These are phyloP conservation scores for Waltergamsia citrina DNA, from an alignment of 2,329 filamentous ascomycete species.

Conservation along the genomic window DNA sequence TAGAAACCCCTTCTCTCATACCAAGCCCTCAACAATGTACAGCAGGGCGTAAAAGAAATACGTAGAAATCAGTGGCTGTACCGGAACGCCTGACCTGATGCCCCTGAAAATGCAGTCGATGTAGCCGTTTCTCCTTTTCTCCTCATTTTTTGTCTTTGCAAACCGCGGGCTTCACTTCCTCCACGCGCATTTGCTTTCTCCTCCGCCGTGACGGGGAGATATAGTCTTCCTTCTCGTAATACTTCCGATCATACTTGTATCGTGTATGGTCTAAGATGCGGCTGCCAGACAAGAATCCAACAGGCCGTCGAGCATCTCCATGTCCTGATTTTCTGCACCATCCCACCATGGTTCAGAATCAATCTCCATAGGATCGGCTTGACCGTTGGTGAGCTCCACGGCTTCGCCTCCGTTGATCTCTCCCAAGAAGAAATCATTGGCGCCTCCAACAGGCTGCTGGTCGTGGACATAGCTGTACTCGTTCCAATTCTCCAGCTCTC, in stretches of 20 bases:
- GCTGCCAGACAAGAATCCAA: conserved; percentile 47
- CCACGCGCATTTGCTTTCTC: no score
- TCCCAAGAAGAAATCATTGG: conserved; percentile 18
- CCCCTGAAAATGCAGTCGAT: neutral
- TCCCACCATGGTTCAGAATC: conserved; percentile 54
- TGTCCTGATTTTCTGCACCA: conserved; percentile 43
- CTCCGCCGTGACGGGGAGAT: no score
- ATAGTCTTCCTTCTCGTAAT: no score
- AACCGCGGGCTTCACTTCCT: no score
- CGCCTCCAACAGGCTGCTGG: conserved; percentile 13
- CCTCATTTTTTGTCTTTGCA: neutral
- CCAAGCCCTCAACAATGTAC: conserved; percentile 1
- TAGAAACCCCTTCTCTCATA: no score
- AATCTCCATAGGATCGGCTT: conserved; percentile 48
- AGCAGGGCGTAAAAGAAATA: no score
- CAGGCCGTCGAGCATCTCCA: conserved; percentile 42
- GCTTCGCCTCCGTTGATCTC: conserved; percentile 24
- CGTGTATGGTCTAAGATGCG: conserved; percentile 21
- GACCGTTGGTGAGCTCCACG: conserved; percentile 35
- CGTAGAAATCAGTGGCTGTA: no score
- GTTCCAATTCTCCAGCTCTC: conserved; percentile 60
- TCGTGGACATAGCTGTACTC: conserved; percentile 47
- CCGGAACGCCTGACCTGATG: neutral
- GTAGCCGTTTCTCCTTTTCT: neutral
- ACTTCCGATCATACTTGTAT: neutral